Evolutionary conservation across 2,329 filamentous ascomycete species (phyloP), one percentile per base, ranked within the genome.

Genomic region (Rhinocladiella similis): DNA sequence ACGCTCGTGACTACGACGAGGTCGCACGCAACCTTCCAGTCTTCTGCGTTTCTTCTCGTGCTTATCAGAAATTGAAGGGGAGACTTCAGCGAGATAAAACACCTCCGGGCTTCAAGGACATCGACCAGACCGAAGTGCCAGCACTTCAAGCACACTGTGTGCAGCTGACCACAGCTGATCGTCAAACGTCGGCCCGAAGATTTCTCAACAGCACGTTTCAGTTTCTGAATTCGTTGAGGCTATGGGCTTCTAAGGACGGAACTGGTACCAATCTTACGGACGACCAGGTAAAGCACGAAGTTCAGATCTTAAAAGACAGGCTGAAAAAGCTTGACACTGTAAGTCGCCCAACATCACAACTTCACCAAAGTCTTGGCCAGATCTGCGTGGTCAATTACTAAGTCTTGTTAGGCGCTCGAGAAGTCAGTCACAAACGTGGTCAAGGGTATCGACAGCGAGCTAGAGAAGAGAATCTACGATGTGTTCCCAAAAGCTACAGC

Each of bases 41-140:
- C 1, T 89, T 87, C 64, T 88, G 84, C 59, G 81, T 88, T 14
- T 85, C 82, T 55, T 82, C 80, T 46, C 73, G 80, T 43, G 84
- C 80, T 0, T 88, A 86, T 52, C 84, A 88, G 62, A 83, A 84
- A 63, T 69, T 88, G n/a, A 73, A 75, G 38, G 59, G 82, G 80
- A 75, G 81, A 3, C 65, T 86, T 7, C 67, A 73, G 50, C 79
- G 80, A 42, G 84, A 88, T 51, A 70, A 73, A 1, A 63, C 71
- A 10, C 74, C 83, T 1, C 69, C 75, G 12, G 83, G 84, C 0
- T 88, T 86, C 65, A 67, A 69, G 1, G 68, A 72, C 3, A 39
- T 72, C 0, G 74, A 82, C 2, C 78, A 87, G 56, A 88, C 85
- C 0, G 83, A 82, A 64, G 76, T 87, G 2, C 83, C 83, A 1